phyloP scores from a whole-genome alignment of 2,329 filamentous ascomycete species.

The Mariannaea elegans region DNA sequence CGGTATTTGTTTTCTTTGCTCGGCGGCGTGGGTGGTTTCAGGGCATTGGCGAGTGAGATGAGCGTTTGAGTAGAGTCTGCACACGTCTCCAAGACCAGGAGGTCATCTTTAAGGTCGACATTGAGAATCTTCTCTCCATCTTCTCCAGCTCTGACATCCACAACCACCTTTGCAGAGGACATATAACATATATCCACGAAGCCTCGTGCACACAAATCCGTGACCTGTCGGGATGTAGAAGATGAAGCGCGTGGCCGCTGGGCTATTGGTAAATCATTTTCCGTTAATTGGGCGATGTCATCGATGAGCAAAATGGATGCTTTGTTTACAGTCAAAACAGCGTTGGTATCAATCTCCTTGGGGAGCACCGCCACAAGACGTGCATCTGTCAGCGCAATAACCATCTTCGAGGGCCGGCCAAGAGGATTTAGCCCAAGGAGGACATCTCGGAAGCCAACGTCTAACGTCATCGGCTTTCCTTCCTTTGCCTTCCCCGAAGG shows the following conservation, averaged over 20 bases:
- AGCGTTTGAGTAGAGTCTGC: conserved; percentile 97
- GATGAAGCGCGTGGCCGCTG: conserved; percentile 44
- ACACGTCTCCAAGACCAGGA: conserved; percentile 92
- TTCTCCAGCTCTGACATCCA: conserved; percentile 64
- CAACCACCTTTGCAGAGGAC: conserved; percentile 76
- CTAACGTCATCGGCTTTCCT: conserved; percentile 70
- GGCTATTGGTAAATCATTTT: conserved; percentile 19
- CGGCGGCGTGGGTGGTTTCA: conserved; percentile 84
- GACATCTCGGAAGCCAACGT: conserved; percentile 83
- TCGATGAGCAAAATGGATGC: conserved; percentile 86
- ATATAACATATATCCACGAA: conserved; percentile 90
- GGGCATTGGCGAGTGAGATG: conserved; percentile 78
- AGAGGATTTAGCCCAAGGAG: conserved; percentile 86
- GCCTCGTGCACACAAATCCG: conserved; percentile 69
- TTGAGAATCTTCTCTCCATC: conserved; percentile 75
- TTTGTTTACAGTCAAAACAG: conserved; percentile 76
- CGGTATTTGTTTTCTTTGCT: conserved; percentile 86
- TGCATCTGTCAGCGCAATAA: conserved; percentile 82
- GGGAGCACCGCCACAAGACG: conserved; percentile 75
- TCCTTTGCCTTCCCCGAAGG: conserved; percentile 41
- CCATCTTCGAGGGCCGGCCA: conserved; percentile 76
- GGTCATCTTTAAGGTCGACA: conserved; percentile 83
- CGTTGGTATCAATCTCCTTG: conserved; percentile 69
- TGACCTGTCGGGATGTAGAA: conserved; percentile 59
- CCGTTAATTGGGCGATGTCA: conserved; percentile 59